These are phyloP conservation scores for Albizia julibrissin DNA, from an alignment of 306 rosid species.

Conservation along the genomic window DNA sequence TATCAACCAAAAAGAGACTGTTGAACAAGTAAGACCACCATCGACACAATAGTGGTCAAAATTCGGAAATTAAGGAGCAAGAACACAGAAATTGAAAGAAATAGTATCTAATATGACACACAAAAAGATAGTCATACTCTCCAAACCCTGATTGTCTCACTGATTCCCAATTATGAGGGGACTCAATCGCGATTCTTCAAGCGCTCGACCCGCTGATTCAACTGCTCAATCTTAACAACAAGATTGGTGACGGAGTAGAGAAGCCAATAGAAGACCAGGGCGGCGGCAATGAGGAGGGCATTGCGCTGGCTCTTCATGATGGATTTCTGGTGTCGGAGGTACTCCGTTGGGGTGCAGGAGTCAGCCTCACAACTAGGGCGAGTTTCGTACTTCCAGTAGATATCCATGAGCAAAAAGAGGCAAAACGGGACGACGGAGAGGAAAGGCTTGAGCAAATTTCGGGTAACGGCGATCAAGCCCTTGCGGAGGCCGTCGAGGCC, in stretches of 20 bases:
- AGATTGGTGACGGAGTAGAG: constrained; percentile 87
- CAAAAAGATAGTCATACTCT: neutral
- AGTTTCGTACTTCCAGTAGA: constrained; percentile 95
- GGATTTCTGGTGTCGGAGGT: constrained; percentile 93
- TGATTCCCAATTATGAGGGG: neutral
- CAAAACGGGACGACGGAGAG: constrained; percentile 92
- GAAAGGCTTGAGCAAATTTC: constrained; percentile 92
- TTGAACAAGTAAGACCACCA: neutral
- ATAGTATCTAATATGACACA: constrained; percentile 7
- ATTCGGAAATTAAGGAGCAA: neutral
- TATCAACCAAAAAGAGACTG: neutral
- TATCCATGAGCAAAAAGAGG: constrained; percentile 85
- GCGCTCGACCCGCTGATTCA: constrained; percentile 86
- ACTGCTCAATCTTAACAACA: constrained; percentile 72
- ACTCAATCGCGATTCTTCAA: constrained; percentile 77
- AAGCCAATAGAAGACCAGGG: constrained; percentile 88
- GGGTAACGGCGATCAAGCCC: constrained; percentile 84
- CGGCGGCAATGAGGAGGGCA: constrained; percentile 88
- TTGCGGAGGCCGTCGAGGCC: constrained; percentile 89
- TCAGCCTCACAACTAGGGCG: constrained; percentile 75
- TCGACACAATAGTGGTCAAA: constrained; percentile 21
- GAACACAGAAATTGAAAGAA: neutral
- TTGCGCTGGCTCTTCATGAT: constrained; percentile 99
- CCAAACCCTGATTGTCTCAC: neutral
- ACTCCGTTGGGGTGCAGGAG: constrained; percentile 79